Conservation (phyloP, 2,329 filamentous ascomycete species). For the Trichoderma oligosporum region DNA sequence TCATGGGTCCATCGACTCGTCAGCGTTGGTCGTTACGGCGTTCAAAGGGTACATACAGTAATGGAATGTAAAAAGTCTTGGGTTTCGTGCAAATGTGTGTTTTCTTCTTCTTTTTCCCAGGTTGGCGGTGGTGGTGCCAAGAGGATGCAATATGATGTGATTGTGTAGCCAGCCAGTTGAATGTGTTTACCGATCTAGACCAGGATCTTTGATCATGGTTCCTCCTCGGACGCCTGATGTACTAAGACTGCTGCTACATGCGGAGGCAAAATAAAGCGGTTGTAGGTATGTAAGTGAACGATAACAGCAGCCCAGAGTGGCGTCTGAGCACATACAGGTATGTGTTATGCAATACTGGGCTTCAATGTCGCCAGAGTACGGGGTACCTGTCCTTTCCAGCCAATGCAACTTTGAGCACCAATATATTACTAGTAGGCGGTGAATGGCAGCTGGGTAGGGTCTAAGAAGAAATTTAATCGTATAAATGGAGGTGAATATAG, state of each 20-base stretch:
- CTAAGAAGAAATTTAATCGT: no score
- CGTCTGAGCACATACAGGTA: not conserved
- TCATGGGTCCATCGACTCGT: slow-evolving; percentile 19
- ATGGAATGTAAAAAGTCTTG: slow-evolving; percentile 15
- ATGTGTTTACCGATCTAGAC: no score
- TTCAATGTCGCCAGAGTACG: slow-evolving; percentile 1
- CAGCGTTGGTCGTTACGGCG: slow-evolving; percentile 19
- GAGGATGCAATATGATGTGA: not conserved
- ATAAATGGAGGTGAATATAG: no score
- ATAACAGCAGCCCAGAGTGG: not conserved
- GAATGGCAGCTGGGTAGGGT: no score
- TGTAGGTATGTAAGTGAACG: not conserved
- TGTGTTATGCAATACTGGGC: not conserved
- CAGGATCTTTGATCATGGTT: no score
- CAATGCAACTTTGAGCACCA: no score
- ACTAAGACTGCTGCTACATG: no score
- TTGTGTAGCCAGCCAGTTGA: no score
- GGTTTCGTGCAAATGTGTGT: not conserved
- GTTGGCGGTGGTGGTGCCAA: not conserved
- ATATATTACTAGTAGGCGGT: no score
- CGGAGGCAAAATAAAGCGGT: not conserved
- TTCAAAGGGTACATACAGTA: slow-evolving; percentile 15
- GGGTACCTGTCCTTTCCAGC: no score
- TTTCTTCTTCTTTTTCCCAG: not conserved
- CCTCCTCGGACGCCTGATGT: not conserved